Evolutionary conservation across 1,284 basidiomycete species (phyloP).

Genomic region (Microstroma glucosiphilum): DNA sequence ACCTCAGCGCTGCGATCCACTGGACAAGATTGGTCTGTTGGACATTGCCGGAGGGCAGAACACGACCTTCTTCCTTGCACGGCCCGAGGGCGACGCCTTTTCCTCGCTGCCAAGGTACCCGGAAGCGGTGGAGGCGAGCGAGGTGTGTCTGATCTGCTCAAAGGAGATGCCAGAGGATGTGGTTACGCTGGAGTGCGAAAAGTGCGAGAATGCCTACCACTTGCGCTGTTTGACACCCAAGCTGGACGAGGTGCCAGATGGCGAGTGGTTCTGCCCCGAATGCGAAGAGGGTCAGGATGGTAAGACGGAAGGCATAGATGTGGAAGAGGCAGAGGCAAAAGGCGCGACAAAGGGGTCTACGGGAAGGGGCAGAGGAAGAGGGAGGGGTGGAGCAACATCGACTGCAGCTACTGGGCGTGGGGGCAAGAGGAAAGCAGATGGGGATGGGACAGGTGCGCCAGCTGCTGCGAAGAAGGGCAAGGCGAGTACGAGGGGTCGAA

Average conservation of each 20-base stretch:
- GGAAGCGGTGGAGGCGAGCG: constrained; percentile 62
- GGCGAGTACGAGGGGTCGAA: no score
- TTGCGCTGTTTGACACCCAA: constrained; percentile 73
- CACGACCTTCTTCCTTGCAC: constrained; percentile 67
- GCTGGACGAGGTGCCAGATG: constrained; percentile 69
- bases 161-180: constrained; percentile 62
- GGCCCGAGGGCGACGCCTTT: constrained; percentile 57
- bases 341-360: neutral
- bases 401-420: no score
- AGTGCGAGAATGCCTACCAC: constrained; percentile 85
- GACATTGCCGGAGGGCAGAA: constrained; percentile 77
- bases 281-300: constrained; percentile 18
- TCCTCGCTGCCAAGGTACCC: constrained; percentile 44
- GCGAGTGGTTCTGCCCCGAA: constrained; percentile 50
- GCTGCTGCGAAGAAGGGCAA: no score
- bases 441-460: no score
- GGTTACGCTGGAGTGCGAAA: constrained; percentile 55
- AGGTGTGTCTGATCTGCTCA: constrained; percentile 68
- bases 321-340: neutral
- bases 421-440: no score
- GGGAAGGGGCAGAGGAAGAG: no score
- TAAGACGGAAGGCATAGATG: neutral
- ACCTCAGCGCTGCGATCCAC: constrained; percentile 65
- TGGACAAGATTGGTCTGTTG: constrained; percentile 69
- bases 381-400: no score